A percentile compares a stretch with the other conserved stretches of the same genome.
Conservation (phyloP, 805 yeast species). For the Ogataea haglerorum region DNA sequence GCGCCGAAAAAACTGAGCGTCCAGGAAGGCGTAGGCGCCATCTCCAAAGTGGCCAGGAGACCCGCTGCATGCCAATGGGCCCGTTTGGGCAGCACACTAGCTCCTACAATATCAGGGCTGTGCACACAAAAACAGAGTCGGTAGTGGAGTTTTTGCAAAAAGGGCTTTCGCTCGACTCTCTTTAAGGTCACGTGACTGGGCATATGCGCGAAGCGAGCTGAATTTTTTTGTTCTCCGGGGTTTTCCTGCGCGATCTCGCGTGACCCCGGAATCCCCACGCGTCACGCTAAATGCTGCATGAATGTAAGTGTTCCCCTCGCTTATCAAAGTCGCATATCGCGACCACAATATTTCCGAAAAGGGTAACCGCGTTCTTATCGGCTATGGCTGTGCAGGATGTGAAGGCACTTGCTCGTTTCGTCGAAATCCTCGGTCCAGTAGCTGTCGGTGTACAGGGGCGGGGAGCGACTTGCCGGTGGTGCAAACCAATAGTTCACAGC, state of each 20-base stretch:
- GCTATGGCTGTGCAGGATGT: conserved; percentile 8
- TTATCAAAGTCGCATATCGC: background rate
- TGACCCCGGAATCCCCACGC: conserved; percentile 2
- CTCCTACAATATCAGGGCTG: background rate
- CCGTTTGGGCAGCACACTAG: no score
- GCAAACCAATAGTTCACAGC: conserved; percentile 76
- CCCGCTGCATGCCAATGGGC: no score
- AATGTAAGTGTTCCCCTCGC: background rate
- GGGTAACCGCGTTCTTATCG: conserved; percentile 5
- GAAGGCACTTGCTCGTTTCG: conserved; percentile 37
- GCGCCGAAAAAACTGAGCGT: no score
- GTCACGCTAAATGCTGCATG: background rate
- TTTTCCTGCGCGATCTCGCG: background rate
- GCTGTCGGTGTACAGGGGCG: conserved; percentile 41
- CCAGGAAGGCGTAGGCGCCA: no score
- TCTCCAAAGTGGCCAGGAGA: no score
- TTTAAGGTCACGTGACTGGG: background rate
- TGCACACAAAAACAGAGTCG: background rate
- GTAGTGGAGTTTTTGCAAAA: background rate
- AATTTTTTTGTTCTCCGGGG: no score
- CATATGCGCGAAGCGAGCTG: no score
- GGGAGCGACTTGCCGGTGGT: conserved; percentile 48
- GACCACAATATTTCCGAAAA: conserved; percentile 1
- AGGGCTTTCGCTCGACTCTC: background rate
- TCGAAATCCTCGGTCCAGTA: conserved; percentile 55